Conservation (phyloP, 352 stramenopile species). For the Pythium utonaiense region DNA sequence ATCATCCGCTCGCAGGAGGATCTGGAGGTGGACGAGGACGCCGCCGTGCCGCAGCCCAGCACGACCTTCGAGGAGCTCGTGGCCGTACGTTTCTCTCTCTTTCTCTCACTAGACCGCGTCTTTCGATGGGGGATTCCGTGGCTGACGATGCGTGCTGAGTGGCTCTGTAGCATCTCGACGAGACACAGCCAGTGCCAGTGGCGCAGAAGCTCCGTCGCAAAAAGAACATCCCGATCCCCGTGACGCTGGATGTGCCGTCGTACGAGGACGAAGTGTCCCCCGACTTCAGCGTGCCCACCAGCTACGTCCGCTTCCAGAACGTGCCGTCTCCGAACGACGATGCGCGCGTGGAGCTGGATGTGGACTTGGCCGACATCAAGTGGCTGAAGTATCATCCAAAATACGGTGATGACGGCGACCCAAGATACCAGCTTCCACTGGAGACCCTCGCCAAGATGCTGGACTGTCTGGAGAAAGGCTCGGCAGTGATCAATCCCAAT, state of each 20-base stretch:
- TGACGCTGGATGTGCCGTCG: slow-evolving; percentile 60
- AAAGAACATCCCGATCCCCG: slow-evolving; percentile 85
- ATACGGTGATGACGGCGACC: slow-evolving; percentile 79
- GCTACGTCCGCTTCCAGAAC: slow-evolving; percentile 81
- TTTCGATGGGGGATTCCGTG: no score
- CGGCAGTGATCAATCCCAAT: slow-evolving; percentile 72
- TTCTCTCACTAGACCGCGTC: no score
- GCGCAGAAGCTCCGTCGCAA: slow-evolving; percentile 50
- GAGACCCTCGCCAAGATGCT: slow-evolving; percentile 77
- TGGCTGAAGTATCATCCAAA: slow-evolving; percentile 83
- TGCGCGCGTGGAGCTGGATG: slow-evolving; percentile 59
- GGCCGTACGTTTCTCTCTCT: slow-evolving; percentile 33
- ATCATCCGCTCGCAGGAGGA: slow-evolving; percentile 83
- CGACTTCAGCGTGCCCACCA: slow-evolving; percentile 73
- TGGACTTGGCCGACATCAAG: slow-evolving; percentile 84
- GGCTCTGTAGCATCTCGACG: slow-evolving; percentile 48
- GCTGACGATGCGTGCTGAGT: no score
- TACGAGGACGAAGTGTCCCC: slow-evolving; percentile 67
- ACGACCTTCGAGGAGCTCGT: slow-evolving; percentile 76
- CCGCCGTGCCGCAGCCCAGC: slow-evolving; percentile 28
- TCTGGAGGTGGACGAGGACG: slow-evolving; percentile 67
- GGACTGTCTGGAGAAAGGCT: slow-evolving; percentile 85
- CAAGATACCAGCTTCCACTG: slow-evolving; percentile 68
- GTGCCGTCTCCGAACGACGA: slow-evolving; percentile 45
- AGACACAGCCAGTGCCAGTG: slow-evolving; percentile 38